Evolutionary conservation across 2,329 filamentous ascomycete genomes (phyloP), one percentile per base, ranked within the genome.

Genomic region (Camillea tinctor): DNA sequence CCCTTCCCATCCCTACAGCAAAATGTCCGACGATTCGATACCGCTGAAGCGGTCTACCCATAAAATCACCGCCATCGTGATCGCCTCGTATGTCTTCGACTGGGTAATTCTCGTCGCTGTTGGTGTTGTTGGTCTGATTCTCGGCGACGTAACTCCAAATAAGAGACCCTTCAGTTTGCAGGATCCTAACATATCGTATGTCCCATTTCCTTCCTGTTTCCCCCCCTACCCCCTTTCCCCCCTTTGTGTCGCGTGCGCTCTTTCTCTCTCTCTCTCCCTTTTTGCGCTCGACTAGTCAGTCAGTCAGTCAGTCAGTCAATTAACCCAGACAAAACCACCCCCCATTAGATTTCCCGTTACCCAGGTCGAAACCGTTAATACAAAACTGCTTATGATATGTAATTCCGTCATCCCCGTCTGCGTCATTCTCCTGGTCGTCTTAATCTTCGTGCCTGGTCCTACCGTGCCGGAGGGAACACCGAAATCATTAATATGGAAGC

Each of bases 131-230:
- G 88, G 87, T 58, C 83, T 78, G 58, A 80, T 81, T 6, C 82
- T 91, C 66, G 84, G 84, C 61, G 77, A 78, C 52, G 76, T 88
- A 55, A 79, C 81, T 0, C 90, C 90, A 0, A 90, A 88, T 69
- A 85, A 86, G 67, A 82, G 88, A 40, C 87, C 88, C 0, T 94
- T 95, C 73, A 88, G 85, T 36, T 82, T 92, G 6, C 79, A 86
- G 64, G 88, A 97, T 69, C 85, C 88, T 21, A 84, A 85, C 62
- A 96, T 97, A 69, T 90, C 91, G 84, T 86, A 74, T 60, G 82
- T 75, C 40, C 9, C 6, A 30, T 6, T 30, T 30, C 13, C 17
- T 17, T 44, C 6, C 36, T 15, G 13, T 44, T 44, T 20, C 52
- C 53, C 23, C 11, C 20, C 30, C 40, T 50, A 8, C 26, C 60